phyloP scores from a whole-genome alignment of 345 rosid species.

The Pseudoturritis turrita region DNA sequence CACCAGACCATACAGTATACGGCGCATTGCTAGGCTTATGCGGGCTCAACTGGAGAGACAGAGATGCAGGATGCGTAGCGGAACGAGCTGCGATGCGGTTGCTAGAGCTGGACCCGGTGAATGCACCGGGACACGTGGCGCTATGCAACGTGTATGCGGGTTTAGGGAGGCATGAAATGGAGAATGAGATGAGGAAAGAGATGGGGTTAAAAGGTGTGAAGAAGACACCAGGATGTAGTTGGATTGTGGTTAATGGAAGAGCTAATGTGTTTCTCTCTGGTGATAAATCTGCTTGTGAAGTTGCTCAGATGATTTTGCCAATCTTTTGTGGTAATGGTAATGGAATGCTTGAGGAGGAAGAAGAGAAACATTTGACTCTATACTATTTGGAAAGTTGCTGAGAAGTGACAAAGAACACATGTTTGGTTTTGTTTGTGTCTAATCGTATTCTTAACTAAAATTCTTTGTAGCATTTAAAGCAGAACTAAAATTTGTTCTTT shows the following conservation, averaged over 20 bases:
- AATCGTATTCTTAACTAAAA: too few species aligned
- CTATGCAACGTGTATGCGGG: constrained; percentile 65
- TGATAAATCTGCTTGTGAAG: constrained; percentile 39
- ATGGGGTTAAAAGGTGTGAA: constrained; percentile 74
- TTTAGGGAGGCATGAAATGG: constrained; percentile 45
- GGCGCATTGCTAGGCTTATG: constrained; percentile 68
- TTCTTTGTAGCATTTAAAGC: too few species aligned
- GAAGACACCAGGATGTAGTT: constrained; percentile 79
- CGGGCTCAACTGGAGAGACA: constrained; percentile 37
- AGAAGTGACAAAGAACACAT: background rate
- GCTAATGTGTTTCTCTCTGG: constrained; percentile 54
- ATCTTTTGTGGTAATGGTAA: constrained; percentile 11
- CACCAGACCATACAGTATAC: constrained; percentile 51
- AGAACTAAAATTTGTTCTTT: too few species aligned
- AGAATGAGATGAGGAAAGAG: constrained; percentile 55
- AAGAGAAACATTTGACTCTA: background rate
- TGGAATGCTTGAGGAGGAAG: constrained; percentile 19
- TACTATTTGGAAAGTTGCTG: background rate
- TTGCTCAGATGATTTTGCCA: constrained; percentile 34
- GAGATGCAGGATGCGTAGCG: constrained; percentile 33
- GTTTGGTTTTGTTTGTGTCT: background rate
- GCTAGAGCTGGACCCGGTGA: constrained; percentile 59
- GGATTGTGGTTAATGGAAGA: constrained; percentile 59
- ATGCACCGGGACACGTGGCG: constrained; percentile 63
- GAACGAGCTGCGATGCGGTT: constrained; percentile 43